Base-by-base conservation (phyloP, 495 filamentous ascomycete genomes). In the Achaetomiella virescens region DNA sequence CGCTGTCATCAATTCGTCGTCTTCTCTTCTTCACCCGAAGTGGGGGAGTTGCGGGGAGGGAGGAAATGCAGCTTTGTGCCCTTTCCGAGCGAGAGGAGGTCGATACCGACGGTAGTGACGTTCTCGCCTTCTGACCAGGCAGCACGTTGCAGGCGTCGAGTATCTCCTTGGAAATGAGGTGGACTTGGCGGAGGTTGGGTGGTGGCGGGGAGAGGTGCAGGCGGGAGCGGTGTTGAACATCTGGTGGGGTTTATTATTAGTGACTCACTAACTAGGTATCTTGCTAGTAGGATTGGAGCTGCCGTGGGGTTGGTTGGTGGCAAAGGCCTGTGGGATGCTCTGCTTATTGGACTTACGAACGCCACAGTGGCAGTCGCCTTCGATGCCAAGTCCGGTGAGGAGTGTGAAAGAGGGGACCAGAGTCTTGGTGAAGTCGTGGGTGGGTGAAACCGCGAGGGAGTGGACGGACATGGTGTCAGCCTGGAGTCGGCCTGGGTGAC, bases 301-400 rank as follows among this genome's bases (percentile, higher is more conserved):
- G n/a, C n/a, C n/a, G n/a, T n/a, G n/a, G n/a, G n/a, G n/a, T n/a
- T n/a, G n/a, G n/a, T n/a, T n/a, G n/a, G n/a, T n/a, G n/a, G n/a
- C n/a, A n/a, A n/a, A n/a, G n/a, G n/a, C n/a, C n/a, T n/a, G n/a
- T n/a, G n/a, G n/a, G n/a, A n/a, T n/a, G n/a, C n/a, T n/a, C n/a
- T n/a, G n/a, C n/a, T n/a, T n/a, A n/a, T n/a, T n/a, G n/a, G n/a
- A 46, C 43, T 12, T 46, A 46, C 43, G 36, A 8, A 45, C 44
- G 22, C 57, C 57, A 6, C 24, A 18, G 50, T 59, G 57, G 50
- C 57, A 59, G 31, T 59, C 57, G 37, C 57, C 57, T 42, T 59
- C 27, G 11, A 59, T 24, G 15, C 57, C 57, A 7, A 54, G 49
- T 1, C 57, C 57, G 10, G 42, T 17, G 49, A 59, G 49, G 15